Evolutionary conservation across 306 rosid genomes (phyloP).

Genomic region (Vigna radiata): DNA sequence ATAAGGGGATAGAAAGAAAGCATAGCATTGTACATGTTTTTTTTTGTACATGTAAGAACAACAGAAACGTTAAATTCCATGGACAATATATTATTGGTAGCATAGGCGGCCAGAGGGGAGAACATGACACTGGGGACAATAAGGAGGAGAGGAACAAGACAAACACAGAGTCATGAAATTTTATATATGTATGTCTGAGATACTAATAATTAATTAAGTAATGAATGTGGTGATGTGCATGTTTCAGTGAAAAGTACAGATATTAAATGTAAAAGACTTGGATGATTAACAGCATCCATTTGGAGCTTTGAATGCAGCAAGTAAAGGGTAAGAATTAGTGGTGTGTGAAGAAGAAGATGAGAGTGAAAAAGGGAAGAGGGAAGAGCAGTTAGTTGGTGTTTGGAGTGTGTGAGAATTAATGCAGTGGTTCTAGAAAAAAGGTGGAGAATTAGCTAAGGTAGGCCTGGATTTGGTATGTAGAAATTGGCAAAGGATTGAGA

Average conservation of each 20-base stretch:
- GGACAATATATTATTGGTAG: slow-evolving; percentile 45
- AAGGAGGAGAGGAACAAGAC: slow-evolving; percentile 33
- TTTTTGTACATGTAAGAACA: slow-evolving; percentile 43
- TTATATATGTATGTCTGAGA: background rate
- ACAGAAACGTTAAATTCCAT: slow-evolving; percentile 53
- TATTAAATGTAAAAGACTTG: slow-evolving; percentile 23
- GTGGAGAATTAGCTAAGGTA: background rate
- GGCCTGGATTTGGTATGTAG: slow-evolving; percentile 29
- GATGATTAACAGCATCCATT: background rate
- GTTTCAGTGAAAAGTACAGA: slow-evolving; percentile 38
- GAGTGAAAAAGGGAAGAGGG: slow-evolving; percentile 33
- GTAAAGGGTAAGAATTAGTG: background rate
- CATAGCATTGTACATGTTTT: slow-evolving; percentile 30
- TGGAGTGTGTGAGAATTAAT: background rate
- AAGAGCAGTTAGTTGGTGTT: background rate
- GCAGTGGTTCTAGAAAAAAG: slow-evolving; percentile 32
- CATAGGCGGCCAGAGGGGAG: slow-evolving; percentile 21
- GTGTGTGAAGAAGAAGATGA: background rate
- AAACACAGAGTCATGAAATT: background rate
- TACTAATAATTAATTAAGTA: background rate
- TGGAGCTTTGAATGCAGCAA: slow-evolving; percentile 36
- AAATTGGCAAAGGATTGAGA: slow-evolving; percentile 51
- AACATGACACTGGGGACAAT: slow-evolving; percentile 35
- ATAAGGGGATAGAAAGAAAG: slow-evolving; percentile 42
- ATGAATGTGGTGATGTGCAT: slow-evolving; percentile 32